phyloP scores from a whole-genome alignment of 1,139 yeast genomes.

The Arxiozyma slooffiae region DNA sequence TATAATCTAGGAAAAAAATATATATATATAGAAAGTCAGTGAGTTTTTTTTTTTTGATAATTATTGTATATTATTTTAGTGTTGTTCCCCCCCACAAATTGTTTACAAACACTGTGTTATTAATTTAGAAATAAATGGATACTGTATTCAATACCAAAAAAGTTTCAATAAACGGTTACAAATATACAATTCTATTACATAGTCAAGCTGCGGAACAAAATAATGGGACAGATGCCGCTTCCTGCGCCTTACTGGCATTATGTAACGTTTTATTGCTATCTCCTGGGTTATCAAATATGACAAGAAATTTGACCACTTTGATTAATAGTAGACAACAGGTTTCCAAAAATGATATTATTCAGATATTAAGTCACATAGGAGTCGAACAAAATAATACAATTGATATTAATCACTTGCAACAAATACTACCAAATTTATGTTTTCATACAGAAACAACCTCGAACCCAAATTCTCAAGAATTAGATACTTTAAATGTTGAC shows the following conservation, averaged over 20 bases:
- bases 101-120: neutral
- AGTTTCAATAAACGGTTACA: conserved; percentile 1
- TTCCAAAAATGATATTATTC: conserved; percentile 32
- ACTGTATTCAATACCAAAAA: neutral
- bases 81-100: neutral
- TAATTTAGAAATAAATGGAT: neutral
- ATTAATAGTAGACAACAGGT: conserved; percentile 20
- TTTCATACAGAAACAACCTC: conserved; percentile 32
- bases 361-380: conserved; percentile 39
- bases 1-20: no score
- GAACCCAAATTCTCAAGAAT: neutral
- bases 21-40: neutral
- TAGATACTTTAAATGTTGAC: conserved; percentile 48
- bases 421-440: conserved; percentile 52
- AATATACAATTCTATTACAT: conserved; percentile 2
- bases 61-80: no score
- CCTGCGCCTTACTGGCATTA: conserved; percentile 69
- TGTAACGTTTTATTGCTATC: conserved; percentile 56
- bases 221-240: neutral
- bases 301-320: conserved; percentile 22
- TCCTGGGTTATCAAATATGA: conserved; percentile 31
- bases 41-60: no score
- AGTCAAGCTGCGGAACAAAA: neutral
- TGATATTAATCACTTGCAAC: conserved; percentile 23
- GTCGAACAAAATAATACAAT: conserved; percentile 21